Conservation (phyloP, 768 basidiomycete species). For the Boletus rubescentipes region DNA sequence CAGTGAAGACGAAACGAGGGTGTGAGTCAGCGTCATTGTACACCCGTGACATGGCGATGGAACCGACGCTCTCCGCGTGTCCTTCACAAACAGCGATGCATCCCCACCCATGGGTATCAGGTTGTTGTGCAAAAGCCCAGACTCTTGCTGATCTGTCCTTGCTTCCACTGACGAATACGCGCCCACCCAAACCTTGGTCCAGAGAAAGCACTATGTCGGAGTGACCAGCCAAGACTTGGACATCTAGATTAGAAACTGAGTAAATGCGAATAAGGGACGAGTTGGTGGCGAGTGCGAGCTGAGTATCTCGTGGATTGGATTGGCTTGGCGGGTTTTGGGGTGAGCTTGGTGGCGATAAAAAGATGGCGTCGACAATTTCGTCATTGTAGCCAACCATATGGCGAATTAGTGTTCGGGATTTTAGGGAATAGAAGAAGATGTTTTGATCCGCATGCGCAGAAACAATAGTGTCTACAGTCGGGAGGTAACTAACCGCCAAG, state of each 20-base stretch:
- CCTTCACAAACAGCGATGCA: slow-evolving; percentile 91
- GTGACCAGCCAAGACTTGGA: slow-evolving; percentile 85
- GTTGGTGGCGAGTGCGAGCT: slow-evolving; percentile 95
- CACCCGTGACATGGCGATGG: slow-evolving; percentile 74
- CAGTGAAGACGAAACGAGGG: slow-evolving; percentile 83
- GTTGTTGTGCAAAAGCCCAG: slow-evolving; percentile 53
- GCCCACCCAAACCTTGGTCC: slow-evolving; percentile 63
- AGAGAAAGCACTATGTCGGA: slow-evolving; percentile 88
- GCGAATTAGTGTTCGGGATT: slow-evolving; percentile 59
- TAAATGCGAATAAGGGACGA: slow-evolving; percentile 94
- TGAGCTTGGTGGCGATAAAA: slow-evolving; percentile 54
- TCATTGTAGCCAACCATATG: slow-evolving; percentile 98
- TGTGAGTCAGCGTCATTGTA: slow-evolving; percentile 20
- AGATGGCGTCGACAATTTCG: slow-evolving; percentile 89
- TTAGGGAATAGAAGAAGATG: slow-evolving; percentile 85
- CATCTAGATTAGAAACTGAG: slow-evolving; percentile 71
- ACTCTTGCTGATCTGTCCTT: slow-evolving; percentile 88
- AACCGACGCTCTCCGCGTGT: slow-evolving; percentile 91
- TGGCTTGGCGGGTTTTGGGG: slow-evolving; percentile 19
- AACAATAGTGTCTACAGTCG: slow-evolving; percentile 60
- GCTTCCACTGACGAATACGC: slow-evolving; percentile 84
- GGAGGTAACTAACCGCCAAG: slow-evolving; percentile 57
- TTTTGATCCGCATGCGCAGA: slow-evolving; percentile 97
- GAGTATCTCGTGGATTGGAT: slow-evolving; percentile 49
- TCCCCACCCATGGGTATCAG: slow-evolving; percentile 34